Conservation (phyloP, 2,329 filamentous ascomycete genomes). For the Penicillium sumatraense region DNA sequence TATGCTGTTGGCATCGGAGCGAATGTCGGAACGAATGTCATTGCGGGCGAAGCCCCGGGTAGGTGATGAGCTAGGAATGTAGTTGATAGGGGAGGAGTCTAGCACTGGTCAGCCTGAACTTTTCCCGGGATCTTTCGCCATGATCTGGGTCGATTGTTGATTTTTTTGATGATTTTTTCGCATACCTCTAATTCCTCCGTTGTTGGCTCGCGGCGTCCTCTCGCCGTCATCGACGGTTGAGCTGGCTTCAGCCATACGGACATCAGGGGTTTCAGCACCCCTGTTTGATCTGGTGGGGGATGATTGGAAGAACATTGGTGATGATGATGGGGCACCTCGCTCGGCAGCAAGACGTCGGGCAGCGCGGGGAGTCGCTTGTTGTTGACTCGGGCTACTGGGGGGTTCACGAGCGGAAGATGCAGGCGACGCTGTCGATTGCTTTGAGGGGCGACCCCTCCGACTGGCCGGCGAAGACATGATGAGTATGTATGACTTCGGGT, state of each 20-base stretch:
- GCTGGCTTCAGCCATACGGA: constrained; percentile 50
- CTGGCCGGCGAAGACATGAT: constrained; percentile 50
- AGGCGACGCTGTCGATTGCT: constrained; percentile 46
- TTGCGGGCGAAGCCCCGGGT: constrained; percentile 53
- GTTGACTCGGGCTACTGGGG: constrained; percentile 38
- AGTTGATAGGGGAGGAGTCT: constrained; percentile 94
- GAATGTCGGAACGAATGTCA: constrained; percentile 57
- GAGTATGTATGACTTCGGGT: constrained; percentile 16
- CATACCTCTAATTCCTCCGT: constrained; percentile 45
- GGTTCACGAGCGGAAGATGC: constrained; percentile 38
- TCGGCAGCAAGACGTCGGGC: constrained; percentile 47
- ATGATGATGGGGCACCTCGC: constrained; percentile 64
- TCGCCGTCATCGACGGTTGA: constrained; percentile 54
- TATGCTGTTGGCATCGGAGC: constrained; percentile 77
- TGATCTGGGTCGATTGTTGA: neutral
- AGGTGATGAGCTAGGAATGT: constrained; percentile 87
- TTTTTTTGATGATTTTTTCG: neutral
- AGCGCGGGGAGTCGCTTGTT: constrained; percentile 52
- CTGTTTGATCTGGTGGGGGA: constrained; percentile 57
- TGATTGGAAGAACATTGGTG: constrained; percentile 77
- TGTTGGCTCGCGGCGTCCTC: constrained; percentile 46
- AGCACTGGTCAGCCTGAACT: constrained; percentile 21
- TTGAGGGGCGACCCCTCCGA: constrained; percentile 46
- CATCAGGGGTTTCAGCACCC: constrained; percentile 44
- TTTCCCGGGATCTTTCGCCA: neutral